Percentiles rank a stretch among this genome's conserved stretches.
These are phyloP conservation scores for Nicotiana benthamiana DNA, from an alignment of 257 asterid species.

Conservation along the genomic window DNA sequence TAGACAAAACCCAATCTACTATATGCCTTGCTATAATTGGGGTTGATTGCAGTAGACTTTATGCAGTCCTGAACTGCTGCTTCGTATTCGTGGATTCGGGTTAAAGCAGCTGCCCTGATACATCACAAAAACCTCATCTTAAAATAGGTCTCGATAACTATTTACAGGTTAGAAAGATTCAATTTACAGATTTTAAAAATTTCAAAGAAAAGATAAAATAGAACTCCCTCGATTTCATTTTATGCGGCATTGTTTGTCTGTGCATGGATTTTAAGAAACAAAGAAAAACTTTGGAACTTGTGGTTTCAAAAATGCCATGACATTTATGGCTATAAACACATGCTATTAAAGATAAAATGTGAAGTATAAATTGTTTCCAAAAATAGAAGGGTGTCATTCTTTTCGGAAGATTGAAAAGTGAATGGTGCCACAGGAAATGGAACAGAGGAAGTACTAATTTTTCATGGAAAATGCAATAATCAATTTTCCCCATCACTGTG, in stretches of 20 bases:
- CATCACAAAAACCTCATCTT: background rate
- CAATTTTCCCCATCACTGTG: background rate
- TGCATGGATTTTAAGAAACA: background rate
- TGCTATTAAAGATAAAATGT: background rate
- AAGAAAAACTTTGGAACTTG: background rate
- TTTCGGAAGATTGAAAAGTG: background rate
- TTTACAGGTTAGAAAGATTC: background rate
- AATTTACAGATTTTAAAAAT: background rate
- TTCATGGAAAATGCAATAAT: background rate
- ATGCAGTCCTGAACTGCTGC: constrained; percentile 63
- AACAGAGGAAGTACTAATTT: background rate
- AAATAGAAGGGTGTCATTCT: background rate
- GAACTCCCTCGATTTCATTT: background rate
- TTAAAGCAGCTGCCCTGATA: constrained; percentile 86
- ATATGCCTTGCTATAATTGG: constrained; percentile 79
- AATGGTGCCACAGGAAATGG: background rate
- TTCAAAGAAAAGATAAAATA: background rate
- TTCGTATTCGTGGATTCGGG: constrained; percentile 47
- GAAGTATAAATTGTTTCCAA: background rate
- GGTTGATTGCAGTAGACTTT: constrained; percentile 62
- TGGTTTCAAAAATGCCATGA: background rate
- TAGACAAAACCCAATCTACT: constrained; percentile 87
- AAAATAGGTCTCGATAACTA: background rate
- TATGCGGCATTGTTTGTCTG: background rate
- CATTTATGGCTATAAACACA: background rate